Evolutionary conservation across 352 stramenopile genomes (phyloP).

Genomic region (Globisporangium iwayamae): DNA sequence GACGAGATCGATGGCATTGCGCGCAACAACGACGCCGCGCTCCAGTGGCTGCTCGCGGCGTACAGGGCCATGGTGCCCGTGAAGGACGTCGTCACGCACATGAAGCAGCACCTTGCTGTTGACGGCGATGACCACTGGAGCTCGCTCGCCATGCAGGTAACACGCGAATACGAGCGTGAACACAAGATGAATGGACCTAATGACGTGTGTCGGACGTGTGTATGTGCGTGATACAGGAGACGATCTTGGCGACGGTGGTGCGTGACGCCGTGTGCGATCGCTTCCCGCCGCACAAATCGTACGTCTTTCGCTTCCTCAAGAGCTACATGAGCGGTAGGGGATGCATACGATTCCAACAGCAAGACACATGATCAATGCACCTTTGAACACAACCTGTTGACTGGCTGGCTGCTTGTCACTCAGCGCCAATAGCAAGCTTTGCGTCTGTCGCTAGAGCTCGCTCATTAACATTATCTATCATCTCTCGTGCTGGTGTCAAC

Average conservation of each 20-base stretch:
- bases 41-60: slow-evolving; percentile 45
- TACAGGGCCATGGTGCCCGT: slow-evolving; percentile 69
- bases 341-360: not conserved
- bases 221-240: slow-evolving; percentile 27
- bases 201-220: not conserved
- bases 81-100: slow-evolving; percentile 29
- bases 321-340: slow-evolving; percentile 50
- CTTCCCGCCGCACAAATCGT: slow-evolving; percentile 56
- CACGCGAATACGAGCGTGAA: not conserved
- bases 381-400: not conserved
- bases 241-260: slow-evolving; percentile 48
- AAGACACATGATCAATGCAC: not conserved
- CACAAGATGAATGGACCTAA: not conserved
- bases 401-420: not conserved
- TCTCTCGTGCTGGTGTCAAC: not conserved
- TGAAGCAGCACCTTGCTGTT: slow-evolving; percentile 28
- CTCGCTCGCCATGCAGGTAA: slow-evolving; percentile 55
- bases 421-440: not conserved
- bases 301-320: slow-evolving; percentile 74
- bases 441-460: not conserved
- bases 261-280: slow-evolving; percentile 51
- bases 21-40: not conserved
- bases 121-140: slow-evolving; percentile 31
- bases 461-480: not conserved
- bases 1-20: not conserved